Evolutionary conservation across 495 filamentous ascomycete species (phyloP), one percentile per base, ranked within the genome.

Genomic region (Parathielavia appendiculata): DNA sequence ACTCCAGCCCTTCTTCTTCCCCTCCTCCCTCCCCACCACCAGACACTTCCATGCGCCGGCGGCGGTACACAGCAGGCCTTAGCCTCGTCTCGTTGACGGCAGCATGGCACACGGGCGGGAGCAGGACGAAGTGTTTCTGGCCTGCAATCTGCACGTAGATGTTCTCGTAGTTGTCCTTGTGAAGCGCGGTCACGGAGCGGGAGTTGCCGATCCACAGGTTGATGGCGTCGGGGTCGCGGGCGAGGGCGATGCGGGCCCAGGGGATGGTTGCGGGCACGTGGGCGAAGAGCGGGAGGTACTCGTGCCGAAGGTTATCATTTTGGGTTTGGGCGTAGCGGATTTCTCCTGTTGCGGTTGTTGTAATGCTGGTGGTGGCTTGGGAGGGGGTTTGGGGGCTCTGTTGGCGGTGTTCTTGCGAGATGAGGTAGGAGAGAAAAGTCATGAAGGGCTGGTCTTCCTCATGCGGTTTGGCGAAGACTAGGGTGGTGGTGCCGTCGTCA

Each of bases 111-210:
- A 81, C 66, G 6, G 87, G 84, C 14, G 88, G 84, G 9, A 91
- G 71, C 35, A 92, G 73, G 11, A 84, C 78, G 57, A 92, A 91
- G 60, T 83, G 77, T 65, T 92, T 92, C 17, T 67, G 66, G 0
- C 88, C 88, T 9, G 81, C 67, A 38, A 91, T 70, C 59, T 90
- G 86, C 6, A 86, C 83, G 71, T 90, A 92, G 2, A 92, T 75
- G 69, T 91, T 92, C 68, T 92, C 87, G 67, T 91, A 91, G 68
- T 84, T 83, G 72, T 92, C 88, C 60, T 83, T 85, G 71, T 92
- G 88, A 55, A 91, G 69, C 3, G 86, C 79, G 0, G 88, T 89
- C 1, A 76, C 73, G 46, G 83, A 86, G 14, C 68, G 68, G 16
- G 77, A 80, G 71, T 85, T 86, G 44, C 88, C 88, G 59, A 92